Percentiles rank a stretch among this genome's conserved stretches.
These are phyloP conservation scores for Euphorbia lathyris DNA, from an alignment of 345 rosid genomes.

Conservation along the genomic window DNA sequence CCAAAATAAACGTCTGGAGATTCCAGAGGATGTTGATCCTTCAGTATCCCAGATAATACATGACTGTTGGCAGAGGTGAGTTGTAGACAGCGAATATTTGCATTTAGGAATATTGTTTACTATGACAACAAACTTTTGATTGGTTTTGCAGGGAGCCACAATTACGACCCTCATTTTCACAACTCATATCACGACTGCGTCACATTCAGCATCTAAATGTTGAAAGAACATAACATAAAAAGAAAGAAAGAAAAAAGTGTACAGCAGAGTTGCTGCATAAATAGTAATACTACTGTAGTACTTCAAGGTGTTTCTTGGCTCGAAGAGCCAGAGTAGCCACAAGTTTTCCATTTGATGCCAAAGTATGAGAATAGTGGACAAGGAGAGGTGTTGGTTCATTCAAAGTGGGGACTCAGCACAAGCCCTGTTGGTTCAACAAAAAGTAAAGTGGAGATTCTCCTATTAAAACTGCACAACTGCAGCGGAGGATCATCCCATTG, in stretches of 20 bases:
- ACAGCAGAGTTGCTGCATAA: slow-evolving; percentile 14
- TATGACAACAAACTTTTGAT: background rate
- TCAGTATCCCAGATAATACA: slow-evolving; percentile 68
- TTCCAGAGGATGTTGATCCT: slow-evolving; percentile 69
- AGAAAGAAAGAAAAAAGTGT: slow-evolving; percentile 5
- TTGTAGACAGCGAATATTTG: slow-evolving; percentile 5
- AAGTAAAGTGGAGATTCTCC: slow-evolving; percentile 35
- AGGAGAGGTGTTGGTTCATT: slow-evolving; percentile 71
- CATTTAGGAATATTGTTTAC: background rate
- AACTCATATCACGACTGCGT: slow-evolving; percentile 70
- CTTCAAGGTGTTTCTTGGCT: slow-evolving; percentile 37
- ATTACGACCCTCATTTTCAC: slow-evolving; percentile 77
- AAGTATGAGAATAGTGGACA: slow-evolving; percentile 29
- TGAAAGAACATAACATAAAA: slow-evolving; percentile 36
- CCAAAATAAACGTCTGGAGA: slow-evolving; percentile 84
- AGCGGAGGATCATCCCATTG: slow-evolving; percentile 37
- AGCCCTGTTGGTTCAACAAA: slow-evolving; percentile 19
- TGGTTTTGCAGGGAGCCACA: slow-evolving; percentile 66
- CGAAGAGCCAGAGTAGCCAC: slow-evolving; percentile 59
- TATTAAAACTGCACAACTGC: slow-evolving; percentile 42
- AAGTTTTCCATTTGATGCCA: slow-evolving; percentile 30
- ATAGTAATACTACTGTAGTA: slow-evolving; percentile 36
- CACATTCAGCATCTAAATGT: slow-evolving; percentile 46
- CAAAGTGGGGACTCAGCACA: slow-evolving; percentile 89
- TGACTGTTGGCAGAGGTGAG: slow-evolving; percentile 93